These are phyloP conservation scores for Termitomyces sp. DNA, from an alignment of 768 basidiomycete genomes.

Conservation along the genomic window DNA sequence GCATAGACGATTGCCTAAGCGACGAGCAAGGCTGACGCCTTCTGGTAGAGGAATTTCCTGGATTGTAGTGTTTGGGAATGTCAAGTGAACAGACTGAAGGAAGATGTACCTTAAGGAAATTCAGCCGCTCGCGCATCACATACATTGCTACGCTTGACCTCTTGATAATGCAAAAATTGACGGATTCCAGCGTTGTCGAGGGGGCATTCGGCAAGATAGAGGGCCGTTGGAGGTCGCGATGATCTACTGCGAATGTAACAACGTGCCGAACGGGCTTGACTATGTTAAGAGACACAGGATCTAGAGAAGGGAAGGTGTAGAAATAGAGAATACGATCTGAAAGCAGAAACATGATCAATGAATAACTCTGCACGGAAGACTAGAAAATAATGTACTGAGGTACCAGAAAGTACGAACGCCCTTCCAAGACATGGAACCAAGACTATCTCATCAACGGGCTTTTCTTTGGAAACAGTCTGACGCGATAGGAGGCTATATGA, in stretches of 20 bases:
- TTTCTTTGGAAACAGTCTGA: conserved; percentile 61
- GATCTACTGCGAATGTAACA: conserved; percentile 76
- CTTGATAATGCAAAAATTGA: conserved; percentile 74
- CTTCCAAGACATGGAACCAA: conserved; percentile 72
- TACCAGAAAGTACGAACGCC: conserved; percentile 73
- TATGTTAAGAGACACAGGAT: conserved; percentile 49
- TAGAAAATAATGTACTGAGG: conserved; percentile 15
- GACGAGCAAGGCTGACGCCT: conserved; percentile 53
- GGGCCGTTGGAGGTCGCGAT: conserved; percentile 56
- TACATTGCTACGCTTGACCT: conserved; percentile 58
- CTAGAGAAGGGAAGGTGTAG: conserved; percentile 75
- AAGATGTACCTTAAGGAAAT: conserved; percentile 48
- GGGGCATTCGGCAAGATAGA: conserved; percentile 33
- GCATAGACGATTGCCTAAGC: conserved; percentile 60
- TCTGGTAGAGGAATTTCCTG: conserved; percentile 70
- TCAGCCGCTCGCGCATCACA: conserved; percentile 56
- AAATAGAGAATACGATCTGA: conserved; percentile 67
- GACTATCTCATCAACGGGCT: conserved; percentile 76
- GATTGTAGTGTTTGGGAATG: neutral
- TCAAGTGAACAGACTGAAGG: neutral
- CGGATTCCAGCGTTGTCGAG: conserved; percentile 35
- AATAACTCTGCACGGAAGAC: conserved; percentile 6
- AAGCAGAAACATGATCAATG: neutral
- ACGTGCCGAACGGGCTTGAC: conserved; percentile 82
- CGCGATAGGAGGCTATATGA: conserved; percentile 65